Percentiles rank a stretch among this genome's conserved stretches.
phyloP scores from a whole-genome alignment of 1,284 basidiomycete genomes.

The Dichomitus squalens region DNA sequence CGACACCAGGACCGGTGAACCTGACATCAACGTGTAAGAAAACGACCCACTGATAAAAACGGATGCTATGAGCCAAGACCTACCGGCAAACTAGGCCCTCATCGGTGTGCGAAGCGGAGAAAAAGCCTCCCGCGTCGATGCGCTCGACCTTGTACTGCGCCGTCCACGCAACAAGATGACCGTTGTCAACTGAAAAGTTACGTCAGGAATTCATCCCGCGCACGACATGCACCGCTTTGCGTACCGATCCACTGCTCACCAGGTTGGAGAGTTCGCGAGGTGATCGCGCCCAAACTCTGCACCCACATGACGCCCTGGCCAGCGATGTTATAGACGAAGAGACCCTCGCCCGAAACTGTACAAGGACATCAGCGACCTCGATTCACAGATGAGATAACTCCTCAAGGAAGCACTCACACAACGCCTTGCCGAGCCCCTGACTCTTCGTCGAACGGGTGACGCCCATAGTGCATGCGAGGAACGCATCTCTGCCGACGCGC shows the following conservation, averaged over 20 bases:
- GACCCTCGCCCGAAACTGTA: constrained; percentile 38
- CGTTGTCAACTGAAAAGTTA: constrained; percentile 31
- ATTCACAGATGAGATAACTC: neutral
- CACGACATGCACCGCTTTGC: neutral
- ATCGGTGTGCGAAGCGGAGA: constrained; percentile 33
- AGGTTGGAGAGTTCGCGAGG: constrained; percentile 30
- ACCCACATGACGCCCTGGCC: constrained; percentile 36
- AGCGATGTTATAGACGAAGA: constrained; percentile 31
- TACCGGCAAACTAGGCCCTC: constrained; percentile 38
- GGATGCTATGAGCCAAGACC: neutral
- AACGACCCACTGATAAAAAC: neutral
- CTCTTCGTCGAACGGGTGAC: constrained; percentile 30
- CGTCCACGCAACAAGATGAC: constrained; percentile 38
- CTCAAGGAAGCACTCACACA: constrained; percentile 29
- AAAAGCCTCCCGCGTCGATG: constrained; percentile 33
- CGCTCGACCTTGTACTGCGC: constrained; percentile 37
- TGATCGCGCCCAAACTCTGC: constrained; percentile 35
- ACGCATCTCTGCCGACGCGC: constrained; percentile 35
- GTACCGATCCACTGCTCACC: constrained; percentile 38
- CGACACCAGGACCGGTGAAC: constrained; percentile 36
- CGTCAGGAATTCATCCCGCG: neutral
- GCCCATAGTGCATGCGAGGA: constrained; percentile 33
- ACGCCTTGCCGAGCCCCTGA: constrained; percentile 33
- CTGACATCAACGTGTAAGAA: constrained; percentile 12
- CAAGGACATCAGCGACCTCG: neutral